A percentile compares a stretch with the other conserved stretches of the same genome.
Evolutionary conservation across 2,329 filamentous ascomycete species (phyloP).

Genomic region (Hypomyces rosellus): DNA sequence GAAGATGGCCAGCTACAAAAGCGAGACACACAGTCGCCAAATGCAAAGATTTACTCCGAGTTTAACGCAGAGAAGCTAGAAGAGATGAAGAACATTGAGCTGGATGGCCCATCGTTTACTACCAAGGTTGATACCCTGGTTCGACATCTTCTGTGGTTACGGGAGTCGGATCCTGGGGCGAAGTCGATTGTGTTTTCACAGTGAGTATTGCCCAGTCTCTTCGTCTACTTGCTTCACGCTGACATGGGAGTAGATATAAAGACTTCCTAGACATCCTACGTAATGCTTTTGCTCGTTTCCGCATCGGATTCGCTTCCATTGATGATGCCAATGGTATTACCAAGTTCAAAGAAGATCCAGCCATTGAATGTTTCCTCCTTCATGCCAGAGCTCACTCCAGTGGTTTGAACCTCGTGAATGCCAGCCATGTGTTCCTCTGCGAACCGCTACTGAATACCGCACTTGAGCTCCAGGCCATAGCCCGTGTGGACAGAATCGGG

Average conservation of each 20-base stretch:
- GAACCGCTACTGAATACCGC: constrained; percentile 92
- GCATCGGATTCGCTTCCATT: constrained; percentile 68
- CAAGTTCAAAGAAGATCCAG: constrained; percentile 68
- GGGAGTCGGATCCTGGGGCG: constrained; percentile 74
- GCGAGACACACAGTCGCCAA: constrained; percentile 22
- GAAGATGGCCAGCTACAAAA: constrained; percentile 9
- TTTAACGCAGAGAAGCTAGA: constrained; percentile 65
- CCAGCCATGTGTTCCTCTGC: constrained; percentile 89
- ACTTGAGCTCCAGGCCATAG: constrained; percentile 90
- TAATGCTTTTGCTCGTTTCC: constrained; percentile 62
- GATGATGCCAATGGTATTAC: constrained; percentile 62
- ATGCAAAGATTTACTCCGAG: constrained; percentile 63
- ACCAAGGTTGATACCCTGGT: constrained; percentile 84
- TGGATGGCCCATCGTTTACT: constrained; percentile 68
- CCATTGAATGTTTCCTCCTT: constrained; percentile 75
- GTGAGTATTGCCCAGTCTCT: constrained; percentile 23
- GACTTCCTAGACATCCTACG: constrained; percentile 72
- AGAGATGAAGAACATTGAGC: constrained; percentile 75
- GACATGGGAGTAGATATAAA: constrained; percentile 43
- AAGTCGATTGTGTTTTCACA: constrained; percentile 96
- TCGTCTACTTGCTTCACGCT: neutral
- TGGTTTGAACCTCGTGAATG: constrained; percentile 86
- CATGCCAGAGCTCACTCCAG: constrained; percentile 85
- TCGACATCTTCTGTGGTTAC: constrained; percentile 79
- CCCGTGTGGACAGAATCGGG: constrained; percentile 89